A percentile compares a stretch with the other conserved stretches of the same genome.
phyloP scores from a whole-genome alignment of 106 monocot genomes.

The Dendrobium officinale region DNA sequence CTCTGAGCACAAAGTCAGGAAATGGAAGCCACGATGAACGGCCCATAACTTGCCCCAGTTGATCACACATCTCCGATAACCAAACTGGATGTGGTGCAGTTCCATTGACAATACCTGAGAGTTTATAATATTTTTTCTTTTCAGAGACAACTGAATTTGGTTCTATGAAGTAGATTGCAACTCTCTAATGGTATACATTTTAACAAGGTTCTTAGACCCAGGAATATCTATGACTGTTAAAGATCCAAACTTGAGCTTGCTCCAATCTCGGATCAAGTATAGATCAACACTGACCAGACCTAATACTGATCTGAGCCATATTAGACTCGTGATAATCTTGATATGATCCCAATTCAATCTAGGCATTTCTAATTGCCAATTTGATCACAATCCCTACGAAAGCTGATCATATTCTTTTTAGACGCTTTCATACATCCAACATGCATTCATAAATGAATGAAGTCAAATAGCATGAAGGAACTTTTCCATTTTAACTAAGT shows the following conservation, averaged over 20 bases:
- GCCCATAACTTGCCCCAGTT: conserved; percentile 57
- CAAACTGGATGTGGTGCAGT: conserved; percentile 81
- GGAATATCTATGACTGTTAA: not conserved
- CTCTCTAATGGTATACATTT: not conserved
- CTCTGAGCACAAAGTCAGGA: conserved; percentile 80
- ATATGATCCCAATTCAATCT: not conserved
- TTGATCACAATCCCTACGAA: not conserved
- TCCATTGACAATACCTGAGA: conserved; percentile 72
- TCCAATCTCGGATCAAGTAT: no score
- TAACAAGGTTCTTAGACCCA: not conserved
- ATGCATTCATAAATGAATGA: no score
- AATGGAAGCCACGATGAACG: conserved; percentile 91
- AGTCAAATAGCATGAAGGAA: no score
- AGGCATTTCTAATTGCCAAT: not conserved
- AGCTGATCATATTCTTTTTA: no score
- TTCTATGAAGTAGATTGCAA: not conserved
- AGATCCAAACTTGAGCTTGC: not conserved
- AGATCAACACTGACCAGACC: not conserved
- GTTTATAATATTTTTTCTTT: not conserved
- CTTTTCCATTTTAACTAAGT: no score
- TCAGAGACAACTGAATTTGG: no score
- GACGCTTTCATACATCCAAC: no score
- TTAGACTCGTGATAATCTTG: not conserved
- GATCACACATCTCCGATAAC: conserved; percentile 65
- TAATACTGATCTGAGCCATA: not conserved